These are phyloP conservation scores for Panicum miliaceum DNA, from an alignment of 176 grass and related monocot species.

Conservation along the genomic window DNA sequence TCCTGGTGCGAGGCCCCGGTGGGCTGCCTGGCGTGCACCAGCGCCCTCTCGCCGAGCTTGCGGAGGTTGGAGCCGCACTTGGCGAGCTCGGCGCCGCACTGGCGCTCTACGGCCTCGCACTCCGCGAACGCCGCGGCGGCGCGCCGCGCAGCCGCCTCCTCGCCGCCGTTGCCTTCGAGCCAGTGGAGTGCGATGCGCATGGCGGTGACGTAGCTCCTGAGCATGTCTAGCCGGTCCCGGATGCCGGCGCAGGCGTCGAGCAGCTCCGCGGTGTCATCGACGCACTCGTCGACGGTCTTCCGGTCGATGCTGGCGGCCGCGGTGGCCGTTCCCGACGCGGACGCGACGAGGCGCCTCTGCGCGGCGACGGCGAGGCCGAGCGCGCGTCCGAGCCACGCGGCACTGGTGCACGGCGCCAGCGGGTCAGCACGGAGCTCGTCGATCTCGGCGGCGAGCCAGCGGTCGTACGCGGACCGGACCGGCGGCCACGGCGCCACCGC, in stretches of 20 bases:
- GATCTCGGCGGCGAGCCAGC: conserved; percentile 79
- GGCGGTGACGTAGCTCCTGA: conserved; percentile 55
- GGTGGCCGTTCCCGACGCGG: neutral
- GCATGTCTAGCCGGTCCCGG: conserved; percentile 45
- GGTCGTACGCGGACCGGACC: conserved; percentile 71
- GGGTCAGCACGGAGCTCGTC: conserved; percentile 63
- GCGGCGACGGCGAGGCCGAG: conserved; percentile 51
- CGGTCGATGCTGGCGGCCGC: conserved; percentile 19
- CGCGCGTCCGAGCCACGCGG: conserved; percentile 65
- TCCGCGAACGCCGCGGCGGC: conserved; percentile 42
- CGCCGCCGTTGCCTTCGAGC: conserved; percentile 42
- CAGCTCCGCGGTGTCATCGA: conserved; percentile 70
- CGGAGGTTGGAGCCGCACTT: conserved; percentile 77
- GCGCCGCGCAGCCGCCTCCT: neutral
- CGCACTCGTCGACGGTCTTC: conserved; percentile 55
- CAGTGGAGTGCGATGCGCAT: conserved; percentile 60
- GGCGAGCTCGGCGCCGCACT: conserved; percentile 66
- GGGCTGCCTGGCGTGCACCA: conserved; percentile 20
- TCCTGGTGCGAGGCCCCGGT: too few species aligned
- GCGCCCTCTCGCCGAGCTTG: conserved; percentile 67
- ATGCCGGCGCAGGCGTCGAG: conserved; percentile 75
- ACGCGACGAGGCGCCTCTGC: conserved; percentile 49
- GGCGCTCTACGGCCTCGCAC: conserved; percentile 73
- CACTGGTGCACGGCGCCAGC: conserved; percentile 45
- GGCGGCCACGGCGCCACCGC: conserved; percentile 78